Evolutionary conservation across 257 asterid species (phyloP).

Genomic region (Solanum appendiculatum): DNA sequence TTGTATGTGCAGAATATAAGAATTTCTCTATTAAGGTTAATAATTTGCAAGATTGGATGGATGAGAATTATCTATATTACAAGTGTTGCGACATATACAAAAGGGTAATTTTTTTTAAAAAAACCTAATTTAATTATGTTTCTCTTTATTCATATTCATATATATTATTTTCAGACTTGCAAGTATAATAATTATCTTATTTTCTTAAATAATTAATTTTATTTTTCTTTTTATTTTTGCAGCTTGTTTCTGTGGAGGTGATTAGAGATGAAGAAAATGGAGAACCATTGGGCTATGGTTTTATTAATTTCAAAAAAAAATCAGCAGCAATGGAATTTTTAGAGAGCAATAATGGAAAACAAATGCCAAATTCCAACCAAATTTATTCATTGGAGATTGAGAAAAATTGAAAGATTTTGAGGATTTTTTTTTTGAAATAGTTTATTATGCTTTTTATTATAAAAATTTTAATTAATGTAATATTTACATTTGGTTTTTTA

Average conservation of each 20-base stretch:
- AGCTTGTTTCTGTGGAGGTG: conserved; percentile 3
- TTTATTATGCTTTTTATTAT: background rate
- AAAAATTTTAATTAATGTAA: background rate
- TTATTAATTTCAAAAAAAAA: background rate
- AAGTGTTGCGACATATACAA: conserved; percentile 6
- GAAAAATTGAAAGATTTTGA: background rate
- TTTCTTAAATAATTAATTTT: background rate
- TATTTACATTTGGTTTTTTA: background rate
- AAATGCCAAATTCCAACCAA: conserved; percentile 1
- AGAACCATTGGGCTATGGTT: conserved; percentile 8
- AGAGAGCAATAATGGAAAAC: background rate
- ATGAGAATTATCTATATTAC: conserved; percentile 21
- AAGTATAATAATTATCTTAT: background rate
- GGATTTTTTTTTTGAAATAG: background rate
- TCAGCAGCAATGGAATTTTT: conserved; percentile 3
- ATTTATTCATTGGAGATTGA: background rate
- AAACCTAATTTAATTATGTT: background rate
- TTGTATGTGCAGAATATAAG: background rate
- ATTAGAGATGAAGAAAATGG: background rate
- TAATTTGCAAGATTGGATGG: conserved; percentile 17
- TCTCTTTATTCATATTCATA: background rate
- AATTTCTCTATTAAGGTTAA: background rate
- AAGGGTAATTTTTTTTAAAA: background rate
- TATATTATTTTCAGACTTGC: background rate
- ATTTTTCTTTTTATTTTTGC: background rate